These are phyloP conservation scores for Mucuna pruriens DNA, from an alignment of 306 rosid genomes.

Conservation along the genomic window DNA sequence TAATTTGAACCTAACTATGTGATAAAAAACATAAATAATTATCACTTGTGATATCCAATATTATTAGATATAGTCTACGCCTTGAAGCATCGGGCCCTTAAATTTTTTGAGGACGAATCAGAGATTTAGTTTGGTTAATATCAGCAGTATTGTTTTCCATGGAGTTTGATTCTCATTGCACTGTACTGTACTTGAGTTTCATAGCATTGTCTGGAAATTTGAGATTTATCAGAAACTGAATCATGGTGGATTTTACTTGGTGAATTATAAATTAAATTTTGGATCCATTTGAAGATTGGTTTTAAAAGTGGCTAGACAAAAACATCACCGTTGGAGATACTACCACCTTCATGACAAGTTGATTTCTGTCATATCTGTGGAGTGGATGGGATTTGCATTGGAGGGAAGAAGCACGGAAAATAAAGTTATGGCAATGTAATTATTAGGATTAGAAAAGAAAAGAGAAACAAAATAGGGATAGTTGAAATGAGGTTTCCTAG, in stretches of 20 bases:
- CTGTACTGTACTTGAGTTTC: neutral
- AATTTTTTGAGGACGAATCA: neutral
- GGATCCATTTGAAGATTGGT: neutral
- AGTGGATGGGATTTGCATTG: constrained; percentile 35
- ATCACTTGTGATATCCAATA: no score
- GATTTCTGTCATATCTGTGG: neutral
- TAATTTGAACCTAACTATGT: no score
- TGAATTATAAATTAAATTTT: neutral
- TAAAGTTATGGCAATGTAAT: constrained; percentile 48
- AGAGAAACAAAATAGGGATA: constrained; percentile 47
- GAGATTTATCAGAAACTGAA: neutral
- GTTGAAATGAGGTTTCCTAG: constrained; percentile 59
- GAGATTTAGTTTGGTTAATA: neutral
- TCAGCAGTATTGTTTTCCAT: neutral
- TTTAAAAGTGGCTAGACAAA: neutral
- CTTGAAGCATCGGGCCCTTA: neutral
- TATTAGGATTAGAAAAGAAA: constrained; percentile 59
- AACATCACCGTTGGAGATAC: neutral
- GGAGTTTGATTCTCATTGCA: neutral
- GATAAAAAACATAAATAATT: no score
- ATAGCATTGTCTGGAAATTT: neutral
- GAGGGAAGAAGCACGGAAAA: constrained; percentile 58
- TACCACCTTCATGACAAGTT: neutral
- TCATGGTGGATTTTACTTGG: neutral
- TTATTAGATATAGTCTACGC: no score